Percentiles rank a stretch among this genome's conserved stretches.
These are phyloP conservation scores for Eucalyptus cladocalyx DNA, from an alignment of 345 rosid genomes.

Conservation along the genomic window DNA sequence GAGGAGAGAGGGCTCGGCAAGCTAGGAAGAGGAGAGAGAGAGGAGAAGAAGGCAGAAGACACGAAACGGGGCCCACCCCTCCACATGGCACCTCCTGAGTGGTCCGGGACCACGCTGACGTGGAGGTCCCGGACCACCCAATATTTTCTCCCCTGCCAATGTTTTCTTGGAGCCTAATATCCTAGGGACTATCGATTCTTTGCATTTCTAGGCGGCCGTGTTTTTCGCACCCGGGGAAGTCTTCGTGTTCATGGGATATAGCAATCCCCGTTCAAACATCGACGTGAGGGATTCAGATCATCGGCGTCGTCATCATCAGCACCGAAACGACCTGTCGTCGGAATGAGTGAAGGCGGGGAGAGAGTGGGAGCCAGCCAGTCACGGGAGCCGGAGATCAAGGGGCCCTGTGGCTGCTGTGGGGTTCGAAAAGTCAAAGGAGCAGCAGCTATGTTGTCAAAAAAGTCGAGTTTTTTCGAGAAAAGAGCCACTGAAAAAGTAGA, in stretches of 20 bases:
- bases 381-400: background rate
- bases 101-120: too few species aligned
- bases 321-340: background rate
- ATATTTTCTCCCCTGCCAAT: background rate
- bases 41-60: too few species aligned
- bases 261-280: background rate
- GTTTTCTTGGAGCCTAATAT: background rate
- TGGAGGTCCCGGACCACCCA: too few species aligned
- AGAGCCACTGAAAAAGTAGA: background rate
- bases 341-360: background rate
- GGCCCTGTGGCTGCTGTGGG: background rate
- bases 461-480: background rate
- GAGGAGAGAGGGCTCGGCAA: too few species aligned
- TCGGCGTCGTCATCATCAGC: background rate
- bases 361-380: background rate
- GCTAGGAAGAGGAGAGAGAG: too few species aligned
- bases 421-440: background rate
- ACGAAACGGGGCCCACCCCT: too few species aligned
- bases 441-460: background rate
- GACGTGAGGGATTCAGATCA: background rate
- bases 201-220: background rate
- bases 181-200: background rate
- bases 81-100: too few species aligned
- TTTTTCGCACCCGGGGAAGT: background rate
- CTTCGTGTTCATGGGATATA: background rate